These are phyloP conservation scores for Nakazawaea populi DNA, from an alignment of 805 yeast species.

Conservation along the genomic window DNA sequence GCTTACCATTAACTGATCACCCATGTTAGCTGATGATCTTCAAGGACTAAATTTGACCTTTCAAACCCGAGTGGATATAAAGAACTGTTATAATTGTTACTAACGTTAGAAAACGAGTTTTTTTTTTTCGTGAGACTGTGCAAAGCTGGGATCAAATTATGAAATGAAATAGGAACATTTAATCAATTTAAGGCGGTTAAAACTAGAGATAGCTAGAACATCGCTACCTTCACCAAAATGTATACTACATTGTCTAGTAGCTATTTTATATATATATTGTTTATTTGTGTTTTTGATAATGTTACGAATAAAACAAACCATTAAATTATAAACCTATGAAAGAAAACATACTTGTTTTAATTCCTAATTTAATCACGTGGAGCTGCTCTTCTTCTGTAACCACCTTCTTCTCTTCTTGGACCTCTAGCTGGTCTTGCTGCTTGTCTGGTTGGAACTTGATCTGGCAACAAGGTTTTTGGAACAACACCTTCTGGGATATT, in stretches of 20 bases:
- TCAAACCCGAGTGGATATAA: too few relatives aligned
- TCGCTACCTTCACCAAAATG: too few relatives aligned
- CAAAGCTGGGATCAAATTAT: too few relatives aligned
- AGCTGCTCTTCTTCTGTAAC: slow-evolving; percentile 55
- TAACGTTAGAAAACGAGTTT: too few relatives aligned
- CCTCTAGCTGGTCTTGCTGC: slow-evolving; percentile 35
- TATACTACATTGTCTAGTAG: background rate
- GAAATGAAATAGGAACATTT: too few relatives aligned
- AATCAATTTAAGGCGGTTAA: too few relatives aligned
- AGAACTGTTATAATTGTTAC: too few relatives aligned
- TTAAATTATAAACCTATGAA: slow-evolving; percentile 3
- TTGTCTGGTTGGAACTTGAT: slow-evolving; percentile 77
- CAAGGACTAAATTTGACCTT: too few relatives aligned
- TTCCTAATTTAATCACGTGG: slow-evolving; percentile 15
- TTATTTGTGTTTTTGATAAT: slow-evolving; percentile 18
- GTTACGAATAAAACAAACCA: slow-evolving; percentile 16
- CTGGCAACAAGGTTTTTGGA: slow-evolving; percentile 97
- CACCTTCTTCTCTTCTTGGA: slow-evolving; percentile 48
- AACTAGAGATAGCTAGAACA: too few relatives aligned
- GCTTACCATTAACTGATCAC: slow-evolving; percentile 10
- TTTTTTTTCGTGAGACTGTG: too few relatives aligned
- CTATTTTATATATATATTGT: slow-evolving; percentile 11
- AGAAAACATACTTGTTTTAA: slow-evolving; percentile 4
- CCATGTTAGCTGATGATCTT: background rate
- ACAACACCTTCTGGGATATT: slow-evolving; percentile 98